Evolutionary conservation across 352 stramenopile species (phyloP).

Genomic region (Globisporangium emineosum): DNA sequence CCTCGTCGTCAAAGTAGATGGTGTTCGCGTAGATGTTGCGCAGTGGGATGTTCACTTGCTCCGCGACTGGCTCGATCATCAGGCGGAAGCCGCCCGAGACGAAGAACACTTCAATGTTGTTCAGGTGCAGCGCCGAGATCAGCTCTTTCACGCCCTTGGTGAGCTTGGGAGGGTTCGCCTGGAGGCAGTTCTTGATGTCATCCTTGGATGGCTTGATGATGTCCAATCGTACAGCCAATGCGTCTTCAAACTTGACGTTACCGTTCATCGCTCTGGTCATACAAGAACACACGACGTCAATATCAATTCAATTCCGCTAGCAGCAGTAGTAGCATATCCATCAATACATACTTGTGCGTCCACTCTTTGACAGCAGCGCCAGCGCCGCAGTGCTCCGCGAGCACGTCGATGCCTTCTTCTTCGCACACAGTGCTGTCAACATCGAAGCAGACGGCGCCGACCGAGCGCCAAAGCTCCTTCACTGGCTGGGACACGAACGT

Average conservation of each 20-base stretch:
- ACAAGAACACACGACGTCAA: slow-evolving; percentile 9
- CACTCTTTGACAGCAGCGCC: slow-evolving; percentile 93
- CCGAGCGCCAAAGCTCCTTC: slow-evolving; percentile 63
- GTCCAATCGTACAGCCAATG: slow-evolving; percentile 92
- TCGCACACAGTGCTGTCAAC: slow-evolving; percentile 98
- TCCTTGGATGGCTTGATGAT: slow-evolving; percentile 93
- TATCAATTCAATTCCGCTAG: too few relatives aligned
- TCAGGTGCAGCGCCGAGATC: slow-evolving; percentile 85
- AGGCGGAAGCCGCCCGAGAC: slow-evolving; percentile 98
- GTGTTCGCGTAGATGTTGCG: slow-evolving; percentile 98
- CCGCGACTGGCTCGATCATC: slow-evolving; percentile 98
- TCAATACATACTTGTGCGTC: slow-evolving; percentile 81
- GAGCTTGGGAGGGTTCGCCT: slow-evolving; percentile 88
- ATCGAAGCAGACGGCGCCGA: slow-evolving; percentile 87
- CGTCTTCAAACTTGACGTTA: slow-evolving; percentile 97
- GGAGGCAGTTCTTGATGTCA: slow-evolving; percentile 89
- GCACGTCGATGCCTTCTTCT: slow-evolving; percentile 98
- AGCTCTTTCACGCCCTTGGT: slow-evolving; percentile 86
- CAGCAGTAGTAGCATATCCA: not conserved
- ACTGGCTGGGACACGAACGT: slow-evolving; percentile 15
- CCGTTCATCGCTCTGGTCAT: slow-evolving; percentile 95
- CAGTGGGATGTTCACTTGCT: slow-evolving; percentile 77
- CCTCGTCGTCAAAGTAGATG: slow-evolving; percentile 91
- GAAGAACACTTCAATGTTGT: slow-evolving; percentile 94
- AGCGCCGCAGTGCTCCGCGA: slow-evolving; percentile 94